Conservation (phyloP, 352 stramenopile genomes). For the Globisporangium parvum region DNA sequence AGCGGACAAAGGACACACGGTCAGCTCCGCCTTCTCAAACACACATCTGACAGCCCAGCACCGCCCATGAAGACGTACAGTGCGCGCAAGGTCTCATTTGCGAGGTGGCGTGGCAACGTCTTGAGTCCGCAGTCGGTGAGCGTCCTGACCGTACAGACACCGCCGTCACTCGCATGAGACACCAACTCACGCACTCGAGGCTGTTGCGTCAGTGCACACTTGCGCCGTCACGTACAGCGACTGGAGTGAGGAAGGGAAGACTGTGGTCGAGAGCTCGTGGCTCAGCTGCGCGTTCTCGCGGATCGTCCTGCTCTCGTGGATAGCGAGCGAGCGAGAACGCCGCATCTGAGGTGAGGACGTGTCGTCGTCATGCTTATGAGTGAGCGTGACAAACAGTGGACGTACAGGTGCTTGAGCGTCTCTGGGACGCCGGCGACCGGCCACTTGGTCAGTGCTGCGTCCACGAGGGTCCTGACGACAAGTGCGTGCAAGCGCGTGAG, state of each 20-base stretch:
- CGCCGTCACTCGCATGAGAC: not conserved
- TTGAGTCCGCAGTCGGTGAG: slow-evolving; percentile 3
- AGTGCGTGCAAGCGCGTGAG: too few species aligned
- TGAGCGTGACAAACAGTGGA: too few species aligned
- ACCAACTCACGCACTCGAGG: too few species aligned
- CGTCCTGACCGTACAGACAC: not conserved
- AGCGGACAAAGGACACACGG: not conserved
- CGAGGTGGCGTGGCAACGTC: slow-evolving; percentile 7
- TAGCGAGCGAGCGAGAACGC: too few species aligned
- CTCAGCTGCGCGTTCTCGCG: slow-evolving; percentile 1
- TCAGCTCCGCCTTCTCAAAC: not conserved
- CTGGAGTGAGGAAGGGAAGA: not conserved
- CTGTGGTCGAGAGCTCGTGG: not conserved
- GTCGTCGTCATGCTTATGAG: too few species aligned
- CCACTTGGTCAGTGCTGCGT: too few species aligned
- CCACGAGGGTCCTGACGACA: too few species aligned
- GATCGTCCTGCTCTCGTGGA: not conserved
- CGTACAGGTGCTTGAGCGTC: too few species aligned
- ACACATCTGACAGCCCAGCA: not conserved
- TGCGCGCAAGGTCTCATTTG: slow-evolving; percentile 5
- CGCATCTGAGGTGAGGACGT: too few species aligned
- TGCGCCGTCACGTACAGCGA: not conserved
- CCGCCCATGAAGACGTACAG: slow-evolving; percentile 2
- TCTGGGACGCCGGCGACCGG: too few species aligned
- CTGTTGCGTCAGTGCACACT: too few species aligned